A percentile compares a stretch with the other conserved stretches of the same genome.
Conservation (phyloP, 2,329 filamentous ascomycete genomes). For the Cordyceps fumosorosea region DNA sequence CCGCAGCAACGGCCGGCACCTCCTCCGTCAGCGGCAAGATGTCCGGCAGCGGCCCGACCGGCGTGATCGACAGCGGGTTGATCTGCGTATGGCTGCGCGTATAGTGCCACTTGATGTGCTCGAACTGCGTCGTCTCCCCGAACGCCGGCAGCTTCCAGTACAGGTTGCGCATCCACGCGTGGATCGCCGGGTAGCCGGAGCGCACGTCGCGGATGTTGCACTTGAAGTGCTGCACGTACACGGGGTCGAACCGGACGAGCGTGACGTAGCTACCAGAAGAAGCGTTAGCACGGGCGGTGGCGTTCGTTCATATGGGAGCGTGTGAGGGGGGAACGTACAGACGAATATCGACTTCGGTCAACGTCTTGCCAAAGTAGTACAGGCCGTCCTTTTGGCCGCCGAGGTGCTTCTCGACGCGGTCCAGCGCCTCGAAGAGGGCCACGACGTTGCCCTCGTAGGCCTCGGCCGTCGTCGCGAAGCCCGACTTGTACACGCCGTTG, state of each 20-base stretch:
- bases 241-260: slow-evolving; percentile 66
- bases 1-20: slow-evolving; percentile 46
- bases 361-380: slow-evolving; percentile 65
- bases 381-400: slow-evolving; percentile 41
- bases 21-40: slow-evolving; percentile 74
- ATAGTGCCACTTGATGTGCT: slow-evolving; percentile 85
- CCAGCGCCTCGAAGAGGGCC: slow-evolving; percentile 68
- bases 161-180: slow-evolving; percentile 73
- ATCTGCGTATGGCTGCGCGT: slow-evolving; percentile 58
- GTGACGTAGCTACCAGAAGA: slow-evolving; percentile 51
- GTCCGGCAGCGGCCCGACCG: slow-evolving; percentile 76
- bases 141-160: slow-evolving; percentile 83
- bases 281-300: slow-evolving; percentile 10
- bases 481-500: slow-evolving; percentile 67
- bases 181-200: slow-evolving; percentile 72
- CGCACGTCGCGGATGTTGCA: slow-evolving; percentile 83
- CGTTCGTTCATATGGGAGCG: not conserved
- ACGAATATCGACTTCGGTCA: slow-evolving; percentile 80
- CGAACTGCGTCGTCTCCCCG: slow-evolving; percentile 76
- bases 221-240: slow-evolving; percentile 85
- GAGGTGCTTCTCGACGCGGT: slow-evolving; percentile 69
- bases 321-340: slow-evolving; percentile 35
- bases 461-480: slow-evolving; percentile 77
- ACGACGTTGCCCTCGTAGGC: slow-evolving; percentile 72
- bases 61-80: slow-evolving; percentile 68